Evolutionary conservation across 2,329 filamentous ascomycete species (phyloP).

Genomic region (Aureobasidium sp.): DNA sequence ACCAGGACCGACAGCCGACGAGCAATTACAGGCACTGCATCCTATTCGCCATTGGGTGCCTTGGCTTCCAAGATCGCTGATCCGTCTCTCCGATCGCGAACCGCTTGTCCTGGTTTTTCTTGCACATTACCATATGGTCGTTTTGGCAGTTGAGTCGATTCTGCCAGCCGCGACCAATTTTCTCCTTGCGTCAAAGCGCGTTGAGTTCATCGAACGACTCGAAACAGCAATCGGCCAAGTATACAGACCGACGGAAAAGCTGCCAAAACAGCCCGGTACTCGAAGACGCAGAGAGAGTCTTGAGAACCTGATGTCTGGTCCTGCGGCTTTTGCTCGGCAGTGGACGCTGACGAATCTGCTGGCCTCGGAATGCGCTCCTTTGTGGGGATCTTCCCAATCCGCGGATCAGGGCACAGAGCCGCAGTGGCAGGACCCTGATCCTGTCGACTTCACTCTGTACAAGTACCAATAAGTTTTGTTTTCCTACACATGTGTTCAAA

Average conservation of each 20-base stretch:
- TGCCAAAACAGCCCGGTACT: not conserved
- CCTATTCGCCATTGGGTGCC: conserved; percentile 6
- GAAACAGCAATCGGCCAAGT: not conserved
- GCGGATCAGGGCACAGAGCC: not conserved
- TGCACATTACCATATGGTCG: conserved; percentile 12
- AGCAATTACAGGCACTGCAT: conserved; percentile 7
- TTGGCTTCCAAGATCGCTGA: conserved; percentile 8
- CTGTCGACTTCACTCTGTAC: not conserved
- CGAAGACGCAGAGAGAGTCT: not conserved
- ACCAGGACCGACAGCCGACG: not conserved
- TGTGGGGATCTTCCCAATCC: not conserved
- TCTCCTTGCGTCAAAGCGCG: not conserved
- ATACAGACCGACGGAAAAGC: not conserved
- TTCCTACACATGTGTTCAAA: not conserved
- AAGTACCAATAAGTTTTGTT: not conserved
- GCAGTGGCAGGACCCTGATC: not conserved
- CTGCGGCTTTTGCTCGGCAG: conserved; percentile 2
- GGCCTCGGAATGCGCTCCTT: not conserved
- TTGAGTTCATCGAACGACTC: conserved; percentile 4
- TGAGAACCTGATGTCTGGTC: not conserved
- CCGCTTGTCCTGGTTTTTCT: not conserved
- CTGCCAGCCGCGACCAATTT: not conserved
- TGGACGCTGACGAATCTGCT: not conserved
- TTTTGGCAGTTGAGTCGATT: conserved; percentile 4
- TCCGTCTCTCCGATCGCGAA: not conserved